phyloP scores from a whole-genome alignment of 371 early-diverging fungal species.

The Conidiobolus coronatus region DNA sequence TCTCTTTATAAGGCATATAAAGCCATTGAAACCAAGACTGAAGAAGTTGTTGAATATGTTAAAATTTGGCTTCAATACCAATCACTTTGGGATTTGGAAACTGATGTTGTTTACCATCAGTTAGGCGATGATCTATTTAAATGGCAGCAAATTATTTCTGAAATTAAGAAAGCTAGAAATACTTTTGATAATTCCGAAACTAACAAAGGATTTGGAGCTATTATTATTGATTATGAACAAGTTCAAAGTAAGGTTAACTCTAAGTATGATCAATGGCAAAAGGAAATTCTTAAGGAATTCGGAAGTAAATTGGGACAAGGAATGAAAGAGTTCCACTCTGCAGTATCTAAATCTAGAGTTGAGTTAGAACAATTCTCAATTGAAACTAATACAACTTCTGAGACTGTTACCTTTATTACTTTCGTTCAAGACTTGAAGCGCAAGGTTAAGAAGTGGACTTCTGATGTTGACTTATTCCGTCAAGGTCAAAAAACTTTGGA shows the following conservation, averaged over 20 bases:
- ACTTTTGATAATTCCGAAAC: constrained; percentile 94
- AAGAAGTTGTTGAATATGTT: constrained; percentile 64
- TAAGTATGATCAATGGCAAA: constrained; percentile 95
- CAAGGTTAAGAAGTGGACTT: constrained; percentile 60
- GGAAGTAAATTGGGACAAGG: constrained; percentile 54
- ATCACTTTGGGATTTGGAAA: constrained; percentile 89
- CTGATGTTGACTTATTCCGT: constrained; percentile 66
- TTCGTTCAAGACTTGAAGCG: constrained; percentile 86
- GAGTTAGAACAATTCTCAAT: constrained; percentile 78
- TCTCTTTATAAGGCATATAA: constrained; percentile 55
- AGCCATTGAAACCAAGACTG: constrained; percentile 54
- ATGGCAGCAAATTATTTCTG: constrained; percentile 86
- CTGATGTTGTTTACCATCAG: constrained; percentile 47
- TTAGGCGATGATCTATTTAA: constrained; percentile 77
- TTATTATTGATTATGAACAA: constrained; percentile 85
- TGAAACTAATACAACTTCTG: constrained; percentile 65
- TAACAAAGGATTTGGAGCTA: constrained; percentile 62
- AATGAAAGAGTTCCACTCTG: constrained; percentile 65
- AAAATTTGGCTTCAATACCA: constrained; percentile 94
- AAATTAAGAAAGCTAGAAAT: constrained; percentile 79
- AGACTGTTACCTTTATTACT: constrained; percentile 87
- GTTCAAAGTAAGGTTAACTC: constrained; percentile 94
- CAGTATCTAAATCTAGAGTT: constrained; percentile 52
- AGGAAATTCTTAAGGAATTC: constrained; percentile 80
- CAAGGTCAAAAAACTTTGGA: constrained; percentile 84